Conservation (phyloP, 805 yeast genomes). For the Starmera dryadoides region DNA sequence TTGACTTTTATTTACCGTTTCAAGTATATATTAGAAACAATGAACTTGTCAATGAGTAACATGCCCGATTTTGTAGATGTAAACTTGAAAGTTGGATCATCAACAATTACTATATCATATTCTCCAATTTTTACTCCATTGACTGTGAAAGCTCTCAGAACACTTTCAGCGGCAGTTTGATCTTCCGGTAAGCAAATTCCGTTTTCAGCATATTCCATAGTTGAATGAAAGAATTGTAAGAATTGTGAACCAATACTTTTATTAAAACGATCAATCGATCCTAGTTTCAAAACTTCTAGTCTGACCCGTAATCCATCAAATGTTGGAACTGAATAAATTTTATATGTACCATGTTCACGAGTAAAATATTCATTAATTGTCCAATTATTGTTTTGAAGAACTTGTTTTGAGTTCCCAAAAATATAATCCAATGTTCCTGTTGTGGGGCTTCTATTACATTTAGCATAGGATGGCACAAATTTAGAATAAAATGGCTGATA, state of each 20-base stretch:
- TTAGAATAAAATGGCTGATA: background rate
- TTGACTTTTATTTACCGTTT: too few species aligned
- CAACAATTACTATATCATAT: constrained; percentile 1
- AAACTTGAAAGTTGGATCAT: too few species aligned
- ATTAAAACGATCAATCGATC: constrained; percentile 34
- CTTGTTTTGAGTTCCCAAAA: constrained; percentile 18
- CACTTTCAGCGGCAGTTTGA: constrained; percentile 6
- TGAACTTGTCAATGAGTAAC: too few species aligned
- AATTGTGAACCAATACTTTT: constrained; percentile 20
- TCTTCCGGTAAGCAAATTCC: constrained; percentile 9
- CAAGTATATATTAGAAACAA: too few species aligned
- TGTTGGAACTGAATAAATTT: too few species aligned
- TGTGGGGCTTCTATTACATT: background rate
- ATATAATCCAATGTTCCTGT: constrained; percentile 4
- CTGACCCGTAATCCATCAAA: constrained; percentile 35
- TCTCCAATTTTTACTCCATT: constrained; percentile 14
- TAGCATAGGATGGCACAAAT: background rate
- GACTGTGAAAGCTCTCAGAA: constrained; percentile 12
- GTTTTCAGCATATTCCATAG: constrained; percentile 2
- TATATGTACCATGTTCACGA: too few species aligned
- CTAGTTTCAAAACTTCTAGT: constrained; percentile 37
- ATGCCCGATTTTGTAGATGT: too few species aligned
- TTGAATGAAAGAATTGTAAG: constrained; percentile 2
- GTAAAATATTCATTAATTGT: too few species aligned
- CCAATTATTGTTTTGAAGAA: background rate